These are phyloP conservation scores for Phyllosticta citrichinensis DNA, from an alignment of 2,329 filamentous ascomycete genomes.

Conservation along the genomic window DNA sequence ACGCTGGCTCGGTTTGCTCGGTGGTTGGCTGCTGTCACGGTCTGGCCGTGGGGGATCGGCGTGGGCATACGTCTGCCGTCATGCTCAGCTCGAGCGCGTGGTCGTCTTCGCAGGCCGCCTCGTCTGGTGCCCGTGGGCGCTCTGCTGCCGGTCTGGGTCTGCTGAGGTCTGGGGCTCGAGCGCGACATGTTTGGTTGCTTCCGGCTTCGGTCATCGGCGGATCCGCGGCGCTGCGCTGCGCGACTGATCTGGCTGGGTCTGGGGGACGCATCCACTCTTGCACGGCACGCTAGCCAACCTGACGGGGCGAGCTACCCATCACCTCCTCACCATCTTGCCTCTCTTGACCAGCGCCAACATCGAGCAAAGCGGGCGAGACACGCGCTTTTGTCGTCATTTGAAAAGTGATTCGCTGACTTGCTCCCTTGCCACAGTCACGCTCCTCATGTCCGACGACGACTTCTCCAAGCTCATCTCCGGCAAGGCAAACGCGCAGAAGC, in stretches of 20 bases:
- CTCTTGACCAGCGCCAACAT: background rate
- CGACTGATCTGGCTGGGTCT: background rate
- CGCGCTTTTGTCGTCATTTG: background rate
- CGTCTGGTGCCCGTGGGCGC: no score
- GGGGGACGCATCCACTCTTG: background rate
- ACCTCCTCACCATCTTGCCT: background rate
- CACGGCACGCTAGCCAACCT: background rate
- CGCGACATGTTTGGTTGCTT: background rate
- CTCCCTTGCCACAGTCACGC: constrained; percentile 49
- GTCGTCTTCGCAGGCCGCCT: background rate
- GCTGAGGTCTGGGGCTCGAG: background rate
- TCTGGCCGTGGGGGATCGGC: background rate
- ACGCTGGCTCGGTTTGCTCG: background rate
- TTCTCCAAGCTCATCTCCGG: constrained; percentile 75
- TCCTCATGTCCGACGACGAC: constrained; percentile 73
- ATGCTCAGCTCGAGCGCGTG: background rate
- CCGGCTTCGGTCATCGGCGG: background rate
- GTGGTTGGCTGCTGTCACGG: background rate
- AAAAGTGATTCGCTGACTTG: background rate
- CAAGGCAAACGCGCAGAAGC: constrained; percentile 84
- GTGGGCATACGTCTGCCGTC: background rate
- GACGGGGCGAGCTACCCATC: background rate
- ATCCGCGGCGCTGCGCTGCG: background rate
- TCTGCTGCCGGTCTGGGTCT: background rate
- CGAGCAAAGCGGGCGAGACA: background rate